Evolutionary conservation across 1,284 basidiomycete species (phyloP), one percentile per base, ranked within the genome.

Genomic region (Heimioporus retisporus): DNA sequence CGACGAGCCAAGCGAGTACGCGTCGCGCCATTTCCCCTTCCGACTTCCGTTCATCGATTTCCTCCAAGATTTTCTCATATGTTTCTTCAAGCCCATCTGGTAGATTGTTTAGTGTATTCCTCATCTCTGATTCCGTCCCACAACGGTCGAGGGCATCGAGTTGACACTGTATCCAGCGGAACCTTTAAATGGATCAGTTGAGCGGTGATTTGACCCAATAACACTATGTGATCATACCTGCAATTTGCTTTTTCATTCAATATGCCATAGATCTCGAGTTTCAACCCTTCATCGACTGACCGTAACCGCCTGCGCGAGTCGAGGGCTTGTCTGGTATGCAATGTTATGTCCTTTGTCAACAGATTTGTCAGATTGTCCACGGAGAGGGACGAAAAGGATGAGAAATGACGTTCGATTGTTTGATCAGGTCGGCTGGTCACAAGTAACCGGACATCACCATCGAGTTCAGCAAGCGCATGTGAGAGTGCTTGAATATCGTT

Each of bases 101-200:
- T 14, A 53, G 51, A 15, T 25, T 23, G 35, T 54, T 25, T 13
- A 59, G 48, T 2, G 42, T 57, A 54, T 54, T 50, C n/a, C 3
- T 44, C 15, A 61, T n/a, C 28, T 65, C 59, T 11, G 21, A 16
- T 21, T 13, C 25, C 19, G 53, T 46, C 6, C 28, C 18, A 58
- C 64, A 65, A 25, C 42, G 59, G 19, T 58, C 61, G 7, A 65
- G 60, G 14, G n/a, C 28, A 21, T 62, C 65, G 4, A 65, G 15
- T 28, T 65, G 65, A 44, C 65, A 66, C 21, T 64, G 53, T 6
- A 64, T 59, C 65, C 65, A 66, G 8, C 55, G 58, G 25, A 66
- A 66, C 18, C 61, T 64, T 46, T 23, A 23, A 42, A 44, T n/a
- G n/a, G 18, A 4, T 10, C 10, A 6, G 3, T 8, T 61, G 10